These are phyloP conservation scores for Blastobotrys peoriensis DNA, from an alignment of 805 yeast species.

Conservation along the genomic window DNA sequence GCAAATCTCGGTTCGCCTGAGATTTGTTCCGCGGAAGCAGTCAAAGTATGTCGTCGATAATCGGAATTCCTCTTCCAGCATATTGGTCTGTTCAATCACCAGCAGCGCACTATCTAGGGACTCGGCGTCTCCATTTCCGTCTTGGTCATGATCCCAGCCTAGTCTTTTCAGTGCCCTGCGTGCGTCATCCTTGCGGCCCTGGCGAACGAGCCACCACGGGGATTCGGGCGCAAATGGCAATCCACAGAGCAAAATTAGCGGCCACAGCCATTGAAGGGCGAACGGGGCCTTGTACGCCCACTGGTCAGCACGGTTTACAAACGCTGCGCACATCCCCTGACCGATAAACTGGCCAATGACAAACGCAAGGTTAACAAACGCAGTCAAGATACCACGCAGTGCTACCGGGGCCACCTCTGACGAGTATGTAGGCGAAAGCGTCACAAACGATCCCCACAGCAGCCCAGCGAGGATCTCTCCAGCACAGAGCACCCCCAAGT, in stretches of 20 bases:
- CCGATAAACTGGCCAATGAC: constrained; percentile 53
- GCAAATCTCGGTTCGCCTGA: constrained; percentile 50
- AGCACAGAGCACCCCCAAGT: constrained; percentile 32
- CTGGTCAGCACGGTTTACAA: constrained; percentile 21
- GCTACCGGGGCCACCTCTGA: constrained; percentile 51
- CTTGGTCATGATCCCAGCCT: too few relatives aligned
- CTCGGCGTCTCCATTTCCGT: too few relatives aligned
- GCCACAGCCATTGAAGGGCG: constrained; percentile 59
- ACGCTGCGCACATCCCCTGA: constrained; percentile 45
- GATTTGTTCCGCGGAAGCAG: constrained; percentile 43
- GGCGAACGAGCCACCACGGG: constrained; percentile 50
- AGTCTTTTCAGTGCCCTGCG: constrained; percentile 35
- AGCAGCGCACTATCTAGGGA: constrained; percentile 29
- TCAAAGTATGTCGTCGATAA: constrained; percentile 27
- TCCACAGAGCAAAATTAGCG: constrained; percentile 39
- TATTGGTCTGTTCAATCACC: constrained; percentile 42
- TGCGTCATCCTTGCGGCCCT: constrained; percentile 40
- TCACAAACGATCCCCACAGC: constrained; percentile 52
- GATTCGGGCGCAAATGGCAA: constrained; percentile 47
- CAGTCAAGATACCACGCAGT: constrained; percentile 46
- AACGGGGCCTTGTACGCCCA: constrained; percentile 49
- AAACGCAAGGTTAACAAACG: constrained; percentile 50
- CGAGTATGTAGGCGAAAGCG: constrained; percentile 49
- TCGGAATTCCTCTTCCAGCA: constrained; percentile 32
- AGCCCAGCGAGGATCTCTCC: constrained; percentile 37